Evolutionary conservation across 768 basidiomycete species (phyloP), one percentile per base, ranked within the genome.

Genomic region (Suillus americanus): DNA sequence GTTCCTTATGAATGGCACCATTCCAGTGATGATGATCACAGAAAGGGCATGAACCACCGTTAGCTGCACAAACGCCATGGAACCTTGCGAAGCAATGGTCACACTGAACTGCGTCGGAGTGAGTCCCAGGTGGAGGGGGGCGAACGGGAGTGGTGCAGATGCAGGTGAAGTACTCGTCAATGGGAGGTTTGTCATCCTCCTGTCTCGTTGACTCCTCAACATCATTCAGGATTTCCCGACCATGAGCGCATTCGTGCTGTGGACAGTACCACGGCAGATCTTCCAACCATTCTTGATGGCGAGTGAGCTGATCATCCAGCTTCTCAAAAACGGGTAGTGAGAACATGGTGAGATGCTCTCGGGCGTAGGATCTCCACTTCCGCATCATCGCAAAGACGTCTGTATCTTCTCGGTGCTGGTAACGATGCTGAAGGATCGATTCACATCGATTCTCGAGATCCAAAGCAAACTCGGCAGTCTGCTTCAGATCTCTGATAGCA

Each of bases 21-120:
- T 94, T 92, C 92, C 92, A 94, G 71, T 95, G 93, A 66, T 93
- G 90, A 69, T 93, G 92, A 67, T 95, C 92, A 68, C 92, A 95
- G 80, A 95, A 95, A 0, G 92, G 92, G 72, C 92, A 95, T 5
- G 92, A 95, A 41, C 92, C 93, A n/a, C 92, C 92, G 67, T 90
- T 91, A 68, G 88, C 89, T 13, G 92, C 92, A 69, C 92, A 94
- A 57, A 87, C 83, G 5, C 91, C 92, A 66, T 95, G 92, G 77
- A 95, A 95, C 57, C 92, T 81, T 56, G 92, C 93, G 73, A 85
- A 91, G 67, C 92, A 95, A 69, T 94, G 92, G 72, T 95, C 92
- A 73, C 92, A 95, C 73, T 95, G 93, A 18, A 95, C 93, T 1
- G 93, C 92, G 72, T 94, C 92, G 0, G 93, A 93, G 35, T 84